Conservation (phyloP, 352 stramenopile species). For the Poterioochromonas sp. region DNA sequence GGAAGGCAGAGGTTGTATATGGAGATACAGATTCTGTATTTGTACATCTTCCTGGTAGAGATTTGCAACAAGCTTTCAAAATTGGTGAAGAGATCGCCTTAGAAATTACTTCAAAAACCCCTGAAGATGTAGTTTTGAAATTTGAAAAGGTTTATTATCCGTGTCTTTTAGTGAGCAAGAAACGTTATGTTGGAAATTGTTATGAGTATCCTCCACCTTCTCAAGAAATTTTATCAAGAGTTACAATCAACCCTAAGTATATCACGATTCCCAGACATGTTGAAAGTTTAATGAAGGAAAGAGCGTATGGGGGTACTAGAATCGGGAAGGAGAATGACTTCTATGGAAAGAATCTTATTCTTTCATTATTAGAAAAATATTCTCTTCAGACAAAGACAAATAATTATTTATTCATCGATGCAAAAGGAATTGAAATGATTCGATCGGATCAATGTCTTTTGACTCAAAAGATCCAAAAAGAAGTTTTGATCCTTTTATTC, state of each 20-base stretch:
- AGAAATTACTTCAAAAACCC: slow-evolving; percentile 67
- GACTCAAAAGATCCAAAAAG: slow-evolving; percentile 29
- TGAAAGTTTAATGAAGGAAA: no score
- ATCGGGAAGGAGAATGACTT: slow-evolving; percentile 4
- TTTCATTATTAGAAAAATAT: no score
- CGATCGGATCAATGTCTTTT: slow-evolving; percentile 74
- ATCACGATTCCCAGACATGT: no score
- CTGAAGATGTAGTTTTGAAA: slow-evolving; percentile 54
- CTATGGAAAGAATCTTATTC: neutral
- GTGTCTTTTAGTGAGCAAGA: slow-evolving; percentile 84
- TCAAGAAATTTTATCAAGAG: slow-evolving; percentile 45
- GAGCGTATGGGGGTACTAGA: slow-evolving; percentile 3
- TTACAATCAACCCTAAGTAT: no score
- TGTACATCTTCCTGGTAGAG: slow-evolving; percentile 81
- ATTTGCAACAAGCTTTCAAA: slow-evolving; percentile 70
- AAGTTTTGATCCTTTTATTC: slow-evolving; percentile 39
- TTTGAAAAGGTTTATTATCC: slow-evolving; percentile 74
- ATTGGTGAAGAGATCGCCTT: slow-evolving; percentile 80
- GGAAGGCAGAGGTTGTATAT: slow-evolving; percentile 72
- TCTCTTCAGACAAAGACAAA: neutral
- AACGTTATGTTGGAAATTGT: slow-evolving; percentile 78
- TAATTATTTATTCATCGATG: slow-evolving; percentile 54
- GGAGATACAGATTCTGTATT: slow-evolving; percentile 98
- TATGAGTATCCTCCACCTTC: slow-evolving; percentile 52
- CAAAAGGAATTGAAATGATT: slow-evolving; percentile 82